Percentiles rank a stretch among this genome's conserved stretches.
These are phyloP conservation scores for Aspergillus mulundensis DNA, from an alignment of 495 filamentous ascomycete genomes.

Conservation along the genomic window DNA sequence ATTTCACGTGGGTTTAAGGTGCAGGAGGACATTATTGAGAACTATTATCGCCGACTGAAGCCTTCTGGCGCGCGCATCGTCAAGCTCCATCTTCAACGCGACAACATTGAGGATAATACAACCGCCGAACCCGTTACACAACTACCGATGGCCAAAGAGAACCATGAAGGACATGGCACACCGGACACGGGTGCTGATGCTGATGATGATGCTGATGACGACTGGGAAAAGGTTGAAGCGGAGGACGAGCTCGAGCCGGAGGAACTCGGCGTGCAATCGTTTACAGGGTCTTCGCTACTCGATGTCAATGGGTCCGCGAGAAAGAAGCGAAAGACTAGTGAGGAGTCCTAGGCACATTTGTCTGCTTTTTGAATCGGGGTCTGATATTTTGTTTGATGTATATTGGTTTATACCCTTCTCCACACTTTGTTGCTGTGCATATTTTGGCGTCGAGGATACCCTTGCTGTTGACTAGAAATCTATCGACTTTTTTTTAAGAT, in stretches of 20 bases:
- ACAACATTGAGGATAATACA: constrained; percentile 13
- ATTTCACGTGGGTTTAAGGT: constrained; percentile 67
- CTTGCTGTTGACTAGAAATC: background rate
- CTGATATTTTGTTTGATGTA: background rate
- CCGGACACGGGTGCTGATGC: constrained; percentile 10
- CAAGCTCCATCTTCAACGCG: constrained; percentile 41
- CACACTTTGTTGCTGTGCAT: background rate
- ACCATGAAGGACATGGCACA: background rate
- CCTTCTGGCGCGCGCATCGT: constrained; percentile 79
- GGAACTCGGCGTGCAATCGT: constrained; percentile 33
- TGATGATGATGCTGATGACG: constrained; percentile 37
- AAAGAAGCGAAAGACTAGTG: constrained; percentile 41
- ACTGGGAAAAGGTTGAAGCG: constrained; percentile 45
- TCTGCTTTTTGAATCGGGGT: background rate
- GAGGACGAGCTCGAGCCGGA: constrained; percentile 33
- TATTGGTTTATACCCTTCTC: too few species aligned
- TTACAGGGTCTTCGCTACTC: constrained; percentile 30
- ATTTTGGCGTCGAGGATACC: constrained; percentile 13
- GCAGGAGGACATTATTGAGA: constrained; percentile 54
- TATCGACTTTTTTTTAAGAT: too few species aligned
- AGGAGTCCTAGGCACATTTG: constrained; percentile 28
- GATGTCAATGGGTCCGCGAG: constrained; percentile 24
- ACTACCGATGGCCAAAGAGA: background rate
- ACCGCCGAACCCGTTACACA: background rate
- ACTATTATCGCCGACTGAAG: constrained; percentile 81